Percentiles rank a stretch among this genome's conserved stretches.
Conservation (phyloP, 805 yeast species). For the Komagataella populi region DNA sequence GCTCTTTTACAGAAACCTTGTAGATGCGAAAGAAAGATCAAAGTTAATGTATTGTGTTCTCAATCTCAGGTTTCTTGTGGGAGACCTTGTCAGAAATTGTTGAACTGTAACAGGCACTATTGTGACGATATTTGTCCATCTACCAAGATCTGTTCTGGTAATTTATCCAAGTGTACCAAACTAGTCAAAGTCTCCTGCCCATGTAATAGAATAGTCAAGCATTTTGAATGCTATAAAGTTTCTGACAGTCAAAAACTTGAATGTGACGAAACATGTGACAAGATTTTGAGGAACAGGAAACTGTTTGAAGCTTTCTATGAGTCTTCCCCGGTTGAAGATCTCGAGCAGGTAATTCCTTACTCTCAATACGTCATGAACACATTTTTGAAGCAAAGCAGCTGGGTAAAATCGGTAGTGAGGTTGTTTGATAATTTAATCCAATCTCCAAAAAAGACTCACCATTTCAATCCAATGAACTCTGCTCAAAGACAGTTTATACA, state of each 20-base stretch:
- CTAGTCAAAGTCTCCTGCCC: constrained; percentile 38
- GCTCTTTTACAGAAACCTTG: constrained; percentile 15
- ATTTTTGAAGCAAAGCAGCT: constrained; percentile 34
- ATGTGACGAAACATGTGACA: constrained; percentile 64
- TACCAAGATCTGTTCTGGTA: constrained; percentile 37
- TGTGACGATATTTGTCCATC: constrained; percentile 56
- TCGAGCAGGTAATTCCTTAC: constrained; percentile 22
- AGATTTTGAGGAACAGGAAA: constrained; percentile 42
- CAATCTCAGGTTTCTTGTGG: constrained; percentile 61
- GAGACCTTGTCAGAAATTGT: constrained; percentile 36
- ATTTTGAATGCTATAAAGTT: constrained; percentile 32
- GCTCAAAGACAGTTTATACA: constrained; percentile 64
- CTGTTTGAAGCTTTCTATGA: constrained; percentile 49
- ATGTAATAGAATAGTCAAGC: constrained; percentile 44
- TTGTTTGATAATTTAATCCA: constrained; percentile 6
- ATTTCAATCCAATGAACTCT: constrained; percentile 62
- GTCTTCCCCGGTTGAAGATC: constrained; percentile 11
- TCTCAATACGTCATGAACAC: constrained; percentile 30
- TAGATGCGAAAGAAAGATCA: constrained; percentile 15
- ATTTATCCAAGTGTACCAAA: constrained; percentile 12
- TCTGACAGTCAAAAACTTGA: constrained; percentile 23
- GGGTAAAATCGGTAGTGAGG: neutral
- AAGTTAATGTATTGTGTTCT: constrained; percentile 56
- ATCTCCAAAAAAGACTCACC: constrained; percentile 24
- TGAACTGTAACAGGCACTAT: constrained; percentile 36